Evolutionary conservation across 129 eudicot species (phyloP), one percentile per base, ranked within the genome.

Genomic region (Solidago caesia): DNA sequence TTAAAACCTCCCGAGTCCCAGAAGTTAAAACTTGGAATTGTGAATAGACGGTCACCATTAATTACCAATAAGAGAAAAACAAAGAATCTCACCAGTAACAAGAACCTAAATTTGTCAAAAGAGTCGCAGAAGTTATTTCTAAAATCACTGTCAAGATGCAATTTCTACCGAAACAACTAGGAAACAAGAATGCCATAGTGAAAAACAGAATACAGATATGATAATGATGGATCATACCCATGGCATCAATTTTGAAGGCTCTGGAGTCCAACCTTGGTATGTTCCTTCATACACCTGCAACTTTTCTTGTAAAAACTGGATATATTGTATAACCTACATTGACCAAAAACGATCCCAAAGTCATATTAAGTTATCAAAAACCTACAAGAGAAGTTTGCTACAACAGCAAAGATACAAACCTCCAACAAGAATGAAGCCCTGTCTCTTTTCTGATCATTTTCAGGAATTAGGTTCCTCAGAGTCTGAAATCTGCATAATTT

Each of bases 381-480:
- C 25, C 25, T 48, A 66, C 46, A 27, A 68, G 5, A 72, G 26
- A 67, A 48, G 43, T 46, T 57, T 21, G 55, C 16, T 25, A 46
- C 4, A 44, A 68, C 16, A 71, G 48, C 33, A 68, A 48, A 11
- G 63, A 56, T 58, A 75, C 82, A 69, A 65, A 92, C 98, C 98
- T 92, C 98, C 82, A 89, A 83, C 84, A 92, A 84, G 58, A 92
- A 86, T 56, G 98, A 87, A 79, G 98, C 98, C 75, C 86, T 87
- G 81, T 92, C 98, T 74, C 90, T 84, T 87, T 92, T 92, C 81
- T 89, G 95, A 79, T 92, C 98, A 83, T 86, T 92, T 70, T 90
- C 86, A 73, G 98, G 98, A 75, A 89, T 87, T 44, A 92, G 85
- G 65, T 92, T 95, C 75, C 87, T 84, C 67, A 92, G 80, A 46